Percentiles rank a stretch among this genome's conserved stretches.
phyloP scores from a whole-genome alignment of 306 rosid species.

The Gynostemma pentaphyllum region DNA sequence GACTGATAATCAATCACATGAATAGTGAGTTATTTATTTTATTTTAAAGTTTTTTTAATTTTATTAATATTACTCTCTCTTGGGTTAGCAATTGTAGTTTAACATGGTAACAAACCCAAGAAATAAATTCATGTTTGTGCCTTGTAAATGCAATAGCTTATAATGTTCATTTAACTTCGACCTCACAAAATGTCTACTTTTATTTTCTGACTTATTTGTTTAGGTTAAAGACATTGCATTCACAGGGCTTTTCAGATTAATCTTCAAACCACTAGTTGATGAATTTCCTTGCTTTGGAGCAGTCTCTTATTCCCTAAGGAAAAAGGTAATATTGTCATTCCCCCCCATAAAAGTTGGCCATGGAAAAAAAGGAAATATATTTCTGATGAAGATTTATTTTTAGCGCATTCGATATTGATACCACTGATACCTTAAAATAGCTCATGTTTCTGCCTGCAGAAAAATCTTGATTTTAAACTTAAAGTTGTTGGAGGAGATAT shows the following conservation, averaged over 20 bases:
- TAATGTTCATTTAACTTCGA: background rate
- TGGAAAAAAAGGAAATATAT: background rate
- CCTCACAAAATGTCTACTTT: conserved; percentile 5
- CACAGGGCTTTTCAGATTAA: conserved; percentile 99
- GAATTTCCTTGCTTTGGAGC: conserved; percentile 91
- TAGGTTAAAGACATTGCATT: conserved; percentile 96
- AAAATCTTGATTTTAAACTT: conserved; percentile 79
- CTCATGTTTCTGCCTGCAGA: conserved; percentile 37
- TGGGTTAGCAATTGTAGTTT: too few species aligned
- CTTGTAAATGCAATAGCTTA: background rate
- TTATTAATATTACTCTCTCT: too few species aligned
- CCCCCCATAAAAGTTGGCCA: background rate
- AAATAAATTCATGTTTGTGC: background rate
- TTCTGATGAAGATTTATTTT: background rate
- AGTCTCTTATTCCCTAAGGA: conserved; percentile 60
- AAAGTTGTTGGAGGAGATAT: conserved; percentile 74
- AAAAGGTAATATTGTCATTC: conserved; percentile 39
- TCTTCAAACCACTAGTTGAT: conserved; percentile 81
- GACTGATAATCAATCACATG: too few species aligned
- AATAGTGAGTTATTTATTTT: too few species aligned
- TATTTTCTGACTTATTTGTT: conserved; percentile 32
- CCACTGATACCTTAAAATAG: background rate
- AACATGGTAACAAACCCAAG: background rate
- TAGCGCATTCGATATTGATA: background rate
- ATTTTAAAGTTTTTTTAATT: too few species aligned